Evolutionary conservation across 495 filamentous ascomycete species (phyloP).

Genomic region (Gamarada debralockiae): DNA sequence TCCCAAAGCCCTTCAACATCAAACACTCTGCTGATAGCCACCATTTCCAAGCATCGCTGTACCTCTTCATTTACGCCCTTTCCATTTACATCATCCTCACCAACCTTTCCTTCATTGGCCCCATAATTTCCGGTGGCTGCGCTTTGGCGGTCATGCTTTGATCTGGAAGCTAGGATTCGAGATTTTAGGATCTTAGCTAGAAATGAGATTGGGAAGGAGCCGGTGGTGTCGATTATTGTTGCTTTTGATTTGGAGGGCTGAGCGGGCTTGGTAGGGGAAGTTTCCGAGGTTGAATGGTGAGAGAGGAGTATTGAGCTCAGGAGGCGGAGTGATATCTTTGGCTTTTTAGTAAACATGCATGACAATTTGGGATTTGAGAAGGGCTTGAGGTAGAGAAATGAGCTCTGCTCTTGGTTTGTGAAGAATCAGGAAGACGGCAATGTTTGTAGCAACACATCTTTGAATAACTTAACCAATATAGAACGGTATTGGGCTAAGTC

Average conservation of each 20-base stretch:
- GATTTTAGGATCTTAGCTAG: conserved; percentile 20
- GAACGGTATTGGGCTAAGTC: too few species aligned
- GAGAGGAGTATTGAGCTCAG: conserved; percentile 14
- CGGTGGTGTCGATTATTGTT: conserved; percentile 26
- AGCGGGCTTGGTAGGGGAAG: not conserved
- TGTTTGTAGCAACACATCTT: too few species aligned
- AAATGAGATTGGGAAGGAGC: conserved; percentile 20
- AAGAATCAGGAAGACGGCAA: too few species aligned
- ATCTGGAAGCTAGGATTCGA: conserved; percentile 3
- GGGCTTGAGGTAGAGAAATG: not conserved
- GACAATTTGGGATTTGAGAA: not conserved
- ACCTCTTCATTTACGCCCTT: conserved; percentile 5
- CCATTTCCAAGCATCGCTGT: conserved; percentile 39
- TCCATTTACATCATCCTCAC: not conserved
- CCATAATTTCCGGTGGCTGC: conserved; percentile 2
- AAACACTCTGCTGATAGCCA: conserved; percentile 54
- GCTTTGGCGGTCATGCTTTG: not conserved
- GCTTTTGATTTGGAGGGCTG: conserved; percentile 3
- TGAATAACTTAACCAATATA: too few species aligned
- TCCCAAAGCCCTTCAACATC: conserved; percentile 56
- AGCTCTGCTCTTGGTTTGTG: too few species aligned
- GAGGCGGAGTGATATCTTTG: conserved; percentile 23
- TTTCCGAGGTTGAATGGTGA: not conserved
- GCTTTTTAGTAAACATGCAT: not conserved
- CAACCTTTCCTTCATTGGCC: too few species aligned